Base-by-base conservation (phyloP, 2,329 filamentous ascomycete species). In the Huntiella moniliformis region DNA sequence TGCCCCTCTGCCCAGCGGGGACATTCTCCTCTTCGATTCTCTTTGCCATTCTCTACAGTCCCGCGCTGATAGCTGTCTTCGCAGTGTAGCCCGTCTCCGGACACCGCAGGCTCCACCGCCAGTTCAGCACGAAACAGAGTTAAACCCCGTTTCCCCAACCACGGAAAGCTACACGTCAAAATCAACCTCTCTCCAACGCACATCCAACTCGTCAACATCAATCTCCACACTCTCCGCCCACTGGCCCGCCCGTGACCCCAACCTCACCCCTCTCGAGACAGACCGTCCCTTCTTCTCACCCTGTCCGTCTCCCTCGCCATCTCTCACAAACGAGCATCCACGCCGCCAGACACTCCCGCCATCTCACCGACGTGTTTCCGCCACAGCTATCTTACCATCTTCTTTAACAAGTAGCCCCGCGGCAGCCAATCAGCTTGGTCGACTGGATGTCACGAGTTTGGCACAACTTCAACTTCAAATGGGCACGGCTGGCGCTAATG, bases 11-110 rank as follows among this genome's bases (percentile, higher is more conserved):
- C 54, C 55, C 2, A 63, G 71, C n/a, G 67, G 68, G 33, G 71
- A 74, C 35, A 59, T 77, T 2, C 59, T 67, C 31, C 57, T 65
- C 15, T 77, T 77, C 52, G 67, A 74, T 52, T 60, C 60, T 1
- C 53, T 67, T n/a, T 76, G 71, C 52, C 51, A 63, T 36, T 57
- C 56, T 3, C 59, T 77, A 3, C 70, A 76, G 48, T 59, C 58
- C 45, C 67, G 69, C 5, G 64, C 71, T 1, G 64, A 71, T 37
- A 61, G 64, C 2, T 75, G 71, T 51, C 63, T 71, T 37, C 62
- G 64, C 11, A 65, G 64, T 44, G 61, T 73, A 4, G 68, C 74
- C 46, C 56, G 58, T 2, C 55, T 64, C 5, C 68, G 68, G 3
- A 57, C 31, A 12, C 36, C 42, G 5, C 32, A n/a, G 18, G 15